phyloP scores from a whole-genome alignment of 1,284 basidiomycete species.

The Cerioporus squamosus region DNA sequence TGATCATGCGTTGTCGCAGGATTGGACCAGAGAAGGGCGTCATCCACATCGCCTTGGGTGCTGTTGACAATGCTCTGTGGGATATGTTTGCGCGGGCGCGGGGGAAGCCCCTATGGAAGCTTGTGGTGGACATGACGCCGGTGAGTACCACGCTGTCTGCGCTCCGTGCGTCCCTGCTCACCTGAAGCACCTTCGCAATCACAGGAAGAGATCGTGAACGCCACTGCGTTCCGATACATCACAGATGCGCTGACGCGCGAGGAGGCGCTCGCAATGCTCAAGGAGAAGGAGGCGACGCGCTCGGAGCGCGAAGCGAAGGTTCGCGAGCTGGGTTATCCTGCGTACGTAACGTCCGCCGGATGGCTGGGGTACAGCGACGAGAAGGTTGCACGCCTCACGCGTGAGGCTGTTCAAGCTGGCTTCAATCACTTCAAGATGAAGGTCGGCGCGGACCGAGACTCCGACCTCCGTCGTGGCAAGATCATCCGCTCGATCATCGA shows the following conservation, averaged over 20 bases:
- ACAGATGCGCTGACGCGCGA: slow-evolving; percentile 91
- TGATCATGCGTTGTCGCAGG: slow-evolving; percentile 43
- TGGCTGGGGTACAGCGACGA: slow-evolving; percentile 94
- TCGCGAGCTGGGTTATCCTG: slow-evolving; percentile 80
- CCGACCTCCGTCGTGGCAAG: slow-evolving; percentile 86
- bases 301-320: slow-evolving; percentile 79
- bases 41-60: slow-evolving; percentile 82
- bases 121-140: slow-evolving; percentile 83
- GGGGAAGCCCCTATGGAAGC: slow-evolving; percentile 85
- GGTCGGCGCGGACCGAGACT: slow-evolving; percentile 83
- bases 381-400: slow-evolving; percentile 86
- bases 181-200: background rate
- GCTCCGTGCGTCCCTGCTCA: background rate
- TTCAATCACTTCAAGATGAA: slow-evolving; percentile 99
- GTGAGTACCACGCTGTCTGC: slow-evolving; percentile 43
- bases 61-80: slow-evolving; percentile 84
- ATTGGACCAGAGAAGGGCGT: slow-evolving; percentile 90
- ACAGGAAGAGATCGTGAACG: slow-evolving; percentile 85
- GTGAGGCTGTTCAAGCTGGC: slow-evolving; percentile 82
- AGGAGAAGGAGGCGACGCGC: slow-evolving; percentile 78
- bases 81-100: slow-evolving; percentile 81
- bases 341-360: slow-evolving; percentile 93
- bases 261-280: slow-evolving; percentile 86
- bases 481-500: slow-evolving; percentile 95
- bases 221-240: slow-evolving; percentile 90